phyloP scores from a whole-genome alignment of 768 basidiomycete genomes.

The Serendipita sp. region DNA sequence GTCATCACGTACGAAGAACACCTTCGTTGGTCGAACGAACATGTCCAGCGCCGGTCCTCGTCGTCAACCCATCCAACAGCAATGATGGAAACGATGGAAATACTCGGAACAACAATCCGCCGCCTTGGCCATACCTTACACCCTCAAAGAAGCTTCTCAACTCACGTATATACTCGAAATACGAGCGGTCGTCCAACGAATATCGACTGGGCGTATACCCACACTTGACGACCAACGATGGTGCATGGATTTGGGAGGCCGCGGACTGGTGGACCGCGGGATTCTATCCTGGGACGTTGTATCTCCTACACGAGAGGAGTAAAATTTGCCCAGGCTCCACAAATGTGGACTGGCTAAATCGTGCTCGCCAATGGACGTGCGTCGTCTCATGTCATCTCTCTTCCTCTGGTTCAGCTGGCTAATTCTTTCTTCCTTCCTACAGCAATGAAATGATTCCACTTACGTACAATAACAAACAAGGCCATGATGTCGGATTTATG shows the following conservation, averaged over 20 bases:
- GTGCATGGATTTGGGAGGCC: neutral
- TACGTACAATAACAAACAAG: conserved; percentile 32
- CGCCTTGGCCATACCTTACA: neutral
- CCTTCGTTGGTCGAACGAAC: too few species aligned
- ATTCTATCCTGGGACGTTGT: conserved; percentile 13
- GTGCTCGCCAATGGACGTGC: conserved; percentile 30
- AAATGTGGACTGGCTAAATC: conserved; percentile 33
- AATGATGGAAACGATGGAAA: too few species aligned
- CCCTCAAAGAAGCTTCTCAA: neutral
- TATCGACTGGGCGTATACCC: neutral
- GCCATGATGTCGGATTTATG: conserved; percentile 58
- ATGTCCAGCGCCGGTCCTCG: too few species aligned
- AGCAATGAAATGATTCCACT: conserved; percentile 37
- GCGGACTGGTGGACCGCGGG: conserved; percentile 12
- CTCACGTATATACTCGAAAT: neutral
- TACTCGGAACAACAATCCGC: too few species aligned
- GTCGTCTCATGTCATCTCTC: neutral
- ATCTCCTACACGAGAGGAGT: conserved; percentile 10
- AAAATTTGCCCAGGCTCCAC: conserved; percentile 5
- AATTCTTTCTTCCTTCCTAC: neutral
- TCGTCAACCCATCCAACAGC: too few species aligned
- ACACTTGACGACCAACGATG: neutral
- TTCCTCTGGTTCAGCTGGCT: neutral
- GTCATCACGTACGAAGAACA: too few species aligned
- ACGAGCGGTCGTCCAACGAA: neutral